Conservation (phyloP, 805 yeast species). For the Isabelozyma gotoi region DNA sequence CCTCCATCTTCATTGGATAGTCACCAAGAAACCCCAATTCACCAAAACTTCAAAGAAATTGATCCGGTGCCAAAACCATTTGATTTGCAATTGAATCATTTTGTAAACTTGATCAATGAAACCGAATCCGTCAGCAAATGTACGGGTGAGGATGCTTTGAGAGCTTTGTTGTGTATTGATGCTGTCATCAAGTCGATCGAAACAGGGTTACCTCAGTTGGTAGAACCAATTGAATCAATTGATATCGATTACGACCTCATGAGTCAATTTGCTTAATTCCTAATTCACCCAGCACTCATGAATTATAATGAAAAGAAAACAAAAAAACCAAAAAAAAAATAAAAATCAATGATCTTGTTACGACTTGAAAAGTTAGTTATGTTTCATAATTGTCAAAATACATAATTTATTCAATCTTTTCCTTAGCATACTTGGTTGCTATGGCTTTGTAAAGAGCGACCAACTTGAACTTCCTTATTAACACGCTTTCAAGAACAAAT, state of each 20-base stretch:
- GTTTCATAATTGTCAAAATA: neutral
- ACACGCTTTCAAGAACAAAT: conserved; percentile 40
- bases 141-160: conserved; percentile 32
- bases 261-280: no score
- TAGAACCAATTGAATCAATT: conserved; percentile 6
- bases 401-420: neutral
- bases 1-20: conserved; percentile 32
- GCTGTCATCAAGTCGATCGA: conserved; percentile 32
- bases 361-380: no score
- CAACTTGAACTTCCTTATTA: conserved; percentile 37
- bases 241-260: neutral
- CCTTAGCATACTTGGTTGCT: conserved; percentile 17
- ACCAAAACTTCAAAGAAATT: conserved; percentile 6
- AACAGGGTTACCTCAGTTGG: conserved; percentile 22
- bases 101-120: conserved; percentile 32
- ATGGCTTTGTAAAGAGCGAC: conserved; percentile 22
- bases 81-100: conserved; percentile 39
- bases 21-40: conserved; percentile 18
- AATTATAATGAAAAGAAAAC: neutral
- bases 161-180: conserved; percentile 33
- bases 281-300: no score
- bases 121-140: conserved; percentile 25
- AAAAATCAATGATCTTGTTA: neutral
- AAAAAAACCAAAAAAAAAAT: no score
- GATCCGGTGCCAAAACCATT: conserved; percentile 26